Evolutionary conservation across 1,284 basidiomycete species (phyloP).

Genomic region (Leccinum huronense): DNA sequence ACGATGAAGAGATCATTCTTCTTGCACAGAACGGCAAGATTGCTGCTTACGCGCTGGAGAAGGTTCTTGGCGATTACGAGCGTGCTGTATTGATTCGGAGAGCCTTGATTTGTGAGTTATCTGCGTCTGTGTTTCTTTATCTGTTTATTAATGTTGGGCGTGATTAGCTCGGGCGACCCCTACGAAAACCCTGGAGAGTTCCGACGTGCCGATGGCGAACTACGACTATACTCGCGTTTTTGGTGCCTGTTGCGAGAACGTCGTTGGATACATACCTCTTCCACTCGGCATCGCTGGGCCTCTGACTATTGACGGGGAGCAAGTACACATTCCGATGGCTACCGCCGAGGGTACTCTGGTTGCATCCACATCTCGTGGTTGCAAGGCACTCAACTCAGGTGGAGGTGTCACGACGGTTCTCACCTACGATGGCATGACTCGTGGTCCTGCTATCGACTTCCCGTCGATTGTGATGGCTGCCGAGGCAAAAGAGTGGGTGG

Average conservation of each 20-base stretch:
- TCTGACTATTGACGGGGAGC: constrained; percentile 84
- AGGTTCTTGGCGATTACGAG: constrained; percentile 83
- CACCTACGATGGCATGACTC: constrained; percentile 95
- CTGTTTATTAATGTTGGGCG: neutral
- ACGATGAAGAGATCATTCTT: constrained; percentile 91
- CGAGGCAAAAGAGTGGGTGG: constrained; percentile 86
- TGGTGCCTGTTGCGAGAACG: constrained; percentile 99
- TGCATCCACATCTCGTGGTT: constrained; percentile 95
- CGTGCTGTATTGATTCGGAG: constrained; percentile 87
- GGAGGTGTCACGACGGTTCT: constrained; percentile 96
- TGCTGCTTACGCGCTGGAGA: constrained; percentile 91
- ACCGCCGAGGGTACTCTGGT: constrained; percentile 99
- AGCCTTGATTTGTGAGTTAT: constrained; percentile 81
- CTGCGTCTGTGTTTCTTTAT: neutral
- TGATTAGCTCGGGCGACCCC: constrained; percentile 75
- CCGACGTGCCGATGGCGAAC: constrained; percentile 78
- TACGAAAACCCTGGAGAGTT: constrained; percentile 84
- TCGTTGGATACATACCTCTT: constrained; percentile 95
- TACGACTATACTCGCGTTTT: constrained; percentile 96
- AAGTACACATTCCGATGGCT: constrained; percentile 96
- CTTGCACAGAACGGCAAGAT: constrained; percentile 93
- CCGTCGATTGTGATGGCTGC: constrained; percentile 80
- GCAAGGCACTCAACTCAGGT: constrained; percentile 95
- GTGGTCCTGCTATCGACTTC: constrained; percentile 97
- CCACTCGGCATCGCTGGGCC: constrained; percentile 98